Percentiles rank a stretch among this genome's conserved stretches.
phyloP scores from a whole-genome alignment of 2,329 filamentous ascomycete species.

The Trichoderma sp. region DNA sequence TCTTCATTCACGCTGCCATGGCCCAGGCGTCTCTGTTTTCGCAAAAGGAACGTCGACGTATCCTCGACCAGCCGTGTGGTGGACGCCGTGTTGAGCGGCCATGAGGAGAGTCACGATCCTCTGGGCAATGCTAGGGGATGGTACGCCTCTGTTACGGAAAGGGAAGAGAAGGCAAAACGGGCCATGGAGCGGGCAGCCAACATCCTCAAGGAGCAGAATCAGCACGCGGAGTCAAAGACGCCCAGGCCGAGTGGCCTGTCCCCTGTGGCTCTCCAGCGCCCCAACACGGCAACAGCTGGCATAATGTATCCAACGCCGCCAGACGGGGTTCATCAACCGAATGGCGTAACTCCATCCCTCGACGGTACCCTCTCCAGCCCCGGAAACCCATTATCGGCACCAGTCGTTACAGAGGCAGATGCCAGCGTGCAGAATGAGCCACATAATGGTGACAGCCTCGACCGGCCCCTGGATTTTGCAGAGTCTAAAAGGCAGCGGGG shows the following conservation, averaged over 20 bases:
- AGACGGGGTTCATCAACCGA: conserved; percentile 60
- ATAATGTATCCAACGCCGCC: conserved; percentile 74
- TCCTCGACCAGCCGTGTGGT: conserved; percentile 45
- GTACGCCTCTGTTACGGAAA: conserved; percentile 49
- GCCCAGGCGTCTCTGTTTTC: conserved; percentile 58
- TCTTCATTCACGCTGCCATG: conserved; percentile 52
- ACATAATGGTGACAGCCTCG: conserved; percentile 32
- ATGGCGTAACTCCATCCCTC: conserved; percentile 58
- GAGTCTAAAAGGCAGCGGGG: conserved; percentile 52
- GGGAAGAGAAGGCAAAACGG: conserved; percentile 54
- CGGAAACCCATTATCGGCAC: conserved; percentile 45
- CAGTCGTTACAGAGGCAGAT: conserved; percentile 40
- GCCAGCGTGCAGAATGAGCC: conserved; percentile 32
- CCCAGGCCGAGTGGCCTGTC: conserved; percentile 54
- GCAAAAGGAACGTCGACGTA: conserved; percentile 49
- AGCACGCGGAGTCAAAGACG: conserved; percentile 48
- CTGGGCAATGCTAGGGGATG: conserved; percentile 53
- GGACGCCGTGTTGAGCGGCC: conserved; percentile 43
- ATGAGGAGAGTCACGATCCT: conserved; percentile 52
- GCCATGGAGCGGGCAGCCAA: conserved; percentile 53
- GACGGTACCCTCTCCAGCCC: conserved; percentile 61
- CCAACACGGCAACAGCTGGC: conserved; percentile 51
- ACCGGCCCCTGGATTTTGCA: conserved; percentile 39
- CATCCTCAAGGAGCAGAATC: conserved; percentile 48
- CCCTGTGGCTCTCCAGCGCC: conserved; percentile 53